Base-by-base conservation (phyloP, 2,329 filamentous ascomycete genomes). In the Coniochaeta sp. region DNA sequence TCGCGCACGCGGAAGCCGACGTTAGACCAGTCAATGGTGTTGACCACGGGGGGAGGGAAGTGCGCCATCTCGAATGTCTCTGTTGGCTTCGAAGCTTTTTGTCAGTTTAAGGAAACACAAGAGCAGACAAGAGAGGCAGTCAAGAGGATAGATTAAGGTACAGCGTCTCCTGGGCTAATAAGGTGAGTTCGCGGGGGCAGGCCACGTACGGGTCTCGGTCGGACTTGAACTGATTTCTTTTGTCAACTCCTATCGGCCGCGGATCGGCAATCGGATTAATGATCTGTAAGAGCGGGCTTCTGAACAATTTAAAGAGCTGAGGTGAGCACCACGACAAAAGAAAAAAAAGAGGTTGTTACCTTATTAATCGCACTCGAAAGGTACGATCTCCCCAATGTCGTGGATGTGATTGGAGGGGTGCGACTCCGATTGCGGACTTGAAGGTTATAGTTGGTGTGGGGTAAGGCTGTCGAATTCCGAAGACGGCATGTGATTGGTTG, bases 1-100 rank as follows among this genome's bases (percentile, higher is more conserved):
- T 96, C 91, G 59, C 90, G 87, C 60, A 96, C 86, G 65, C 85
- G 85, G 79, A 97, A 97, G 65, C 92, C 92, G 58, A 97, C 83
- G 63, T 96, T 87, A 68, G 80, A 82, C 92, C 92, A 97, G 77
- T 97, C 91, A 73, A 95, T 92, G 57, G 86, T 87, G 64, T 82
- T 83, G 60, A 88, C 83, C 3, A 89, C 86, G 10, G 86, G 82
- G 27, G 90, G 89, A 58, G 90, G 90, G 65, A 91, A 92, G 33
- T 73, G 55, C 50, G 74, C 62, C 76, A 80, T 79, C 26, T 54
- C 66, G 52, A 22, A 22, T 24, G 38, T 10, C 10, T 27, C 8
- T 27, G 49, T 42, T 6, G 14, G 33, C 18, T 9, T 42, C 38
- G n/a, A 26, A 20, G 18, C 35, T 22, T 46, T 24, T n/a, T 27